Conservation (phyloP, 1,139 yeast species). For the Magnusiomyces sp. region DNA sequence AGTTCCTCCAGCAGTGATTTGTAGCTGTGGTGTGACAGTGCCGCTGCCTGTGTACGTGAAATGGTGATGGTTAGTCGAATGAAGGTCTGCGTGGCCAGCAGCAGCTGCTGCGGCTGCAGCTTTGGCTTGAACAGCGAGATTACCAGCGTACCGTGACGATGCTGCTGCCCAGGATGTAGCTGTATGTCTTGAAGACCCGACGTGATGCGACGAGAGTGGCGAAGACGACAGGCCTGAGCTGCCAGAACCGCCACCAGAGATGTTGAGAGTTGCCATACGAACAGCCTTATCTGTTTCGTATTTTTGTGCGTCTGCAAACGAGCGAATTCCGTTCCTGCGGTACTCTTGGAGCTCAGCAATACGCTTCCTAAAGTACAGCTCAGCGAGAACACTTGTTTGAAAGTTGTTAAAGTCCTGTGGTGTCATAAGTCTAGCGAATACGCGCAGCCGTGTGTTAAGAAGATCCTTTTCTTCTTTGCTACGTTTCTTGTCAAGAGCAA, state of each 20-base stretch:
- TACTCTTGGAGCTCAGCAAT: slow-evolving; percentile 89
- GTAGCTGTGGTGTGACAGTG: not conserved
- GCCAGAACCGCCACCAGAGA: not conserved
- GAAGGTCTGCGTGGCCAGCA: slow-evolving; percentile 1
- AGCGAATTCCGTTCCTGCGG: slow-evolving; percentile 81
- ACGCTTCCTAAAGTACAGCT: slow-evolving; percentile 67
- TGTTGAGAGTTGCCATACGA: slow-evolving; percentile 24
- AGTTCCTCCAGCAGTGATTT: too few species aligned
- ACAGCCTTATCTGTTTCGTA: slow-evolving; percentile 79
- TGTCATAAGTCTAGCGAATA: slow-evolving; percentile 73
- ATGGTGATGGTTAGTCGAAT: slow-evolving; percentile 4
- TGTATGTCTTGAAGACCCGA: slow-evolving; percentile 10
- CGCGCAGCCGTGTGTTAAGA: slow-evolving; percentile 54
- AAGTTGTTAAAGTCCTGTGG: slow-evolving; percentile 73
- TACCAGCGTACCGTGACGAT: slow-evolving; percentile 4
- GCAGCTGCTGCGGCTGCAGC: not conserved
- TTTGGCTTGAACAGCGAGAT: not conserved
- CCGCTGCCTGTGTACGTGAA: slow-evolving; percentile 1
- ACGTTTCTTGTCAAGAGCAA: slow-evolving; percentile 67
- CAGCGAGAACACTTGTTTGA: slow-evolving; percentile 62
- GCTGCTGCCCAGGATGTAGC: slow-evolving; percentile 11
- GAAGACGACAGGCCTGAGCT: not conserved
- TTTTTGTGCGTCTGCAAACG: slow-evolving; percentile 72
- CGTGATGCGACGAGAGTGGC: slow-evolving; percentile 6
- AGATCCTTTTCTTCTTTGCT: slow-evolving; percentile 86